Conservation (phyloP, 257 asterid genomes). For the Euphrasia confusa region DNA sequence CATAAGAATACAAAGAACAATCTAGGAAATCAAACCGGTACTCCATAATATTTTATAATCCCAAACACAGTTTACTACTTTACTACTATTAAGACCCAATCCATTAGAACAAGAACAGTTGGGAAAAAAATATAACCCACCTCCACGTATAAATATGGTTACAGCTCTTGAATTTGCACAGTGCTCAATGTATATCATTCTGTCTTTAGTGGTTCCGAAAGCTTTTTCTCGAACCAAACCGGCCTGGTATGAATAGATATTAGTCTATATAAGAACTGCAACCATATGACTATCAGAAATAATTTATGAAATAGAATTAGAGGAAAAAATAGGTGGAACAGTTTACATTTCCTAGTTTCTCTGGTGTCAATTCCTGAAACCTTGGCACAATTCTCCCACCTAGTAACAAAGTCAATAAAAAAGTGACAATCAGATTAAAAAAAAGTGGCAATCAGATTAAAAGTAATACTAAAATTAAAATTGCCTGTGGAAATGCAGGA, state of each 20-base stretch:
- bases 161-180: slow-evolving; percentile 99
- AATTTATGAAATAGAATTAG: background rate
- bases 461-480: slow-evolving; percentile 8
- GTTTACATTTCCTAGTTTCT: slow-evolving; percentile 75
- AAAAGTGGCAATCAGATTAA: no score
- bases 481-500: slow-evolving; percentile 15
- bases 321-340: background rate
- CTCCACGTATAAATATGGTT: slow-evolving; percentile 95
- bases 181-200: slow-evolving; percentile 96
- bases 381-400: slow-evolving; percentile 99
- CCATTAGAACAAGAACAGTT: background rate
- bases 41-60: no score
- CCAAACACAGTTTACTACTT: background rate
- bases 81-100: background rate
- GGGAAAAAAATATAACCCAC: slow-evolving; percentile 40
- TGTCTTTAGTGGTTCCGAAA: slow-evolving; percentile 92
- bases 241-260: slow-evolving; percentile 46
- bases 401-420: slow-evolving; percentile 24
- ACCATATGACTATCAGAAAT: background rate
- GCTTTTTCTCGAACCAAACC: slow-evolving; percentile 94
- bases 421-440: background rate
- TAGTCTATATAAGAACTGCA: background rate
- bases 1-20: slow-evolving; percentile 10
- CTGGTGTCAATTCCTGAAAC: slow-evolving; percentile 90
- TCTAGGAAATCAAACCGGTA: no score